Percentiles rank a stretch among this genome's conserved stretches.
phyloP scores from a whole-genome alignment of 2,329 filamentous ascomycete genomes.

The Cytospora piceae region DNA sequence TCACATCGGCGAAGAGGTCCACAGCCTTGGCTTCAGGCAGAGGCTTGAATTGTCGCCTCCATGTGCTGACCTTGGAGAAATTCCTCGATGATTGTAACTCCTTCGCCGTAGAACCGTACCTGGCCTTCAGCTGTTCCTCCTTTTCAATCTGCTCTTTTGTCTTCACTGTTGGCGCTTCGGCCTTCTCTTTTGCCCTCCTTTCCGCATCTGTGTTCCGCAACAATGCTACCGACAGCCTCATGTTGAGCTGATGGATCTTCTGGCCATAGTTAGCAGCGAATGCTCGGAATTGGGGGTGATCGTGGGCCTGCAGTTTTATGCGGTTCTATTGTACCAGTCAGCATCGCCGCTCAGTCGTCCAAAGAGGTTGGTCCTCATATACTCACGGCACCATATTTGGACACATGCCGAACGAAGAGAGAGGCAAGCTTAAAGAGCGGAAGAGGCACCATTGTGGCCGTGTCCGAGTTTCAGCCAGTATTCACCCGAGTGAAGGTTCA shows the following conservation, averaged over 20 bases:
- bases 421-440: conserved; percentile 70
- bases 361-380: not conserved
- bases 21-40: conserved; percentile 69
- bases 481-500: conserved; percentile 8
- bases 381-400: conserved; percentile 71
- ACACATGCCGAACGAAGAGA: conserved; percentile 67
- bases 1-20: conserved; percentile 68
- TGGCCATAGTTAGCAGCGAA: conserved; percentile 67
- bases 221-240: conserved; percentile 64
- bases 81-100: conserved; percentile 45
- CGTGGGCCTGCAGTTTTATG: conserved; percentile 68
- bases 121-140: conserved; percentile 54
- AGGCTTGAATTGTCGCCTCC: conserved; percentile 64
- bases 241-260: conserved; percentile 68
- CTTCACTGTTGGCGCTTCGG: conserved; percentile 66
- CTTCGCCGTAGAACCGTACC: conserved; percentile 45
- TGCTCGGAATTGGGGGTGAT: conserved; percentile 62
- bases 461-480: not conserved
- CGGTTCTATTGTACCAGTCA: conserved; percentile 54
- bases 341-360: not conserved
- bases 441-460: conserved; percentile 61
- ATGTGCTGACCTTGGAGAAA: conserved; percentile 49
- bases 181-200: conserved; percentile 62
- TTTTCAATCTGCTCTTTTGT: conserved; percentile 63
- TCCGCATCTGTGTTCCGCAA: conserved; percentile 62